Conservation (phyloP, 2,329 filamentous ascomycete genomes). For the Trichoderma endophyticum region DNA sequence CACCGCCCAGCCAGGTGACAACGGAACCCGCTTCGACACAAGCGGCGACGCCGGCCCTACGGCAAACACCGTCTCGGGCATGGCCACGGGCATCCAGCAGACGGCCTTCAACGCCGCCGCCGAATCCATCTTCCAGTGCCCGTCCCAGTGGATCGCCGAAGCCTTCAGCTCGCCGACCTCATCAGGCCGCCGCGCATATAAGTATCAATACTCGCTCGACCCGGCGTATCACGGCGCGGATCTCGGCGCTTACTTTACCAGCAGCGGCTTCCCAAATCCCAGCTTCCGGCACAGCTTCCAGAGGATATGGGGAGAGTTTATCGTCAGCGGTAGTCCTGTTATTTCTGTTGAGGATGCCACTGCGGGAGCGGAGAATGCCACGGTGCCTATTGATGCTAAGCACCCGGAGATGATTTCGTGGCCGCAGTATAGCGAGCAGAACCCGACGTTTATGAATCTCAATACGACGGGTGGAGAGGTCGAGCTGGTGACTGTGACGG, state of each 20-base stretch:
- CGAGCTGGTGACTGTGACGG: conserved; percentile 23
- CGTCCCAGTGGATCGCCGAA: conserved; percentile 53
- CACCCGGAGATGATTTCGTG: conserved; percentile 27
- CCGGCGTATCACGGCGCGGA: conserved; percentile 41
- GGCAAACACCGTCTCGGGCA: conserved; percentile 47
- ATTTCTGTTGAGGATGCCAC: conserved; percentile 31
- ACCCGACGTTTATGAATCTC: conserved; percentile 41
- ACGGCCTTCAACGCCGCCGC: conserved; percentile 51
- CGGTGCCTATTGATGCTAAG: conserved; percentile 29
- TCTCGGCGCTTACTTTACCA: conserved; percentile 35
- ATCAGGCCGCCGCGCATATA: conserved; percentile 36
- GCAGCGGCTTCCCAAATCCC: conserved; percentile 26
- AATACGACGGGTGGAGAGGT: conserved; percentile 45
- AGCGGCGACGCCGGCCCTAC: conserved; percentile 38
- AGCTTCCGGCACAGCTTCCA: conserved; percentile 38
- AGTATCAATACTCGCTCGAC: conserved; percentile 48
- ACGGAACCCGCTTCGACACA: conserved; percentile 35
- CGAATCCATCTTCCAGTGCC: conserved; percentile 55
- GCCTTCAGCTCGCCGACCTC: conserved; percentile 37
- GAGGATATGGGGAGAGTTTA: conserved; percentile 46
- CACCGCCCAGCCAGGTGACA: conserved; percentile 24
- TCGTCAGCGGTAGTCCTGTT: conserved; percentile 40
- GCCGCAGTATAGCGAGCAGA: conserved; percentile 33
- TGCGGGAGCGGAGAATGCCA: conserved; percentile 27
- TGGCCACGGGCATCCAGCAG: conserved; percentile 53